A percentile compares a stretch with the other conserved stretches of the same genome.
These are phyloP conservation scores for Senna siamea DNA, from an alignment of 306 rosid species.

Conservation along the genomic window DNA sequence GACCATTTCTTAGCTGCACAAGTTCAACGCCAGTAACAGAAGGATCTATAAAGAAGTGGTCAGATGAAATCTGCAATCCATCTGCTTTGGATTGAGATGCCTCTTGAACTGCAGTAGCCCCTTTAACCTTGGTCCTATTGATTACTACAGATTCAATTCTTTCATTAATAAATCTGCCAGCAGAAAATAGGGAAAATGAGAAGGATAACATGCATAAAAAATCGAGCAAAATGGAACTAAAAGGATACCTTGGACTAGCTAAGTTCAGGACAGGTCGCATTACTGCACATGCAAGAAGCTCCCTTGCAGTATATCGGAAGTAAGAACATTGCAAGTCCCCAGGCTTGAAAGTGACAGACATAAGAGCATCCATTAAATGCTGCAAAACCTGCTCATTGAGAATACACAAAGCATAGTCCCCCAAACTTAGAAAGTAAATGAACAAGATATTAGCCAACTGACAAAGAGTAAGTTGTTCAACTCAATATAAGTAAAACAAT, in stretches of 20 bases:
- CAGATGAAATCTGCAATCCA: conserved; percentile 58
- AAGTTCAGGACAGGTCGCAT: conserved; percentile 87
- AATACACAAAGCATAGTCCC: conserved; percentile 42
- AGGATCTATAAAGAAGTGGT: conserved; percentile 77
- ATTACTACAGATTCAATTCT: conserved; percentile 79
- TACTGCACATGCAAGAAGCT: conserved; percentile 97
- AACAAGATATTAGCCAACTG: conserved; percentile 24
- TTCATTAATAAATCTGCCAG: conserved; percentile 92
- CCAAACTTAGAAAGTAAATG: conserved; percentile 28
- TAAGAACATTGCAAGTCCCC: conserved; percentile 88
- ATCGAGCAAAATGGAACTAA: conserved; percentile 35
- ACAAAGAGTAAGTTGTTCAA: conserved; percentile 33
- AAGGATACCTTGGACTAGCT: conserved; percentile 82
- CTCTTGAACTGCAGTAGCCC: conserved; percentile 45
- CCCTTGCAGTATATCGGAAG: conserved; percentile 83
- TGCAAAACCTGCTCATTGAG: conserved; percentile 80
- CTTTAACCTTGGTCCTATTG: conserved; percentile 69
- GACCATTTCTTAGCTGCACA: conserved; percentile 69
- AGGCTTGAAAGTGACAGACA: conserved; percentile 72
- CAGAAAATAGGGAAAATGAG: conserved; percentile 40
- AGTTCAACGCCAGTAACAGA: conserved; percentile 93
- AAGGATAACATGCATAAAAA: conserved; percentile 30
- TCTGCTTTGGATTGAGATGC: conserved; percentile 57
- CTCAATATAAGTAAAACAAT: conserved; percentile 31
- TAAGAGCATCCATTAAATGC: conserved; percentile 88